A percentile compares a stretch with the other conserved stretches of the same genome.
phyloP scores from a whole-genome alignment of 495 filamentous ascomycete genomes.

The Lasiosphaeria ovina region DNA sequence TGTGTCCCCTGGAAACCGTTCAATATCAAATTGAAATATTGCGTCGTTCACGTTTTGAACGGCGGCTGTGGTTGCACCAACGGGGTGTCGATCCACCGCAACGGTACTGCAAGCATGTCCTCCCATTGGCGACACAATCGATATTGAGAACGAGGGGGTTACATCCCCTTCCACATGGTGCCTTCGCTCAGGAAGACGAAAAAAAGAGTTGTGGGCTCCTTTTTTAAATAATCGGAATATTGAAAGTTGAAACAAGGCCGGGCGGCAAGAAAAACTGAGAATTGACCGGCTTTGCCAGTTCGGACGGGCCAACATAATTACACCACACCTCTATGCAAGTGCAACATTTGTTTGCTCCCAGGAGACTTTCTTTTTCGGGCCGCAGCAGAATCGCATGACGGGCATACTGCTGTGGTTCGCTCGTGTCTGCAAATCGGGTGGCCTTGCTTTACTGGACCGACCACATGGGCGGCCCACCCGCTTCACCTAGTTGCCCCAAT shows the following conservation, averaged over 20 bases:
- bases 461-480: neutral
- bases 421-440: constrained; percentile 15
- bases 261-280: too few species aligned
- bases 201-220: neutral
- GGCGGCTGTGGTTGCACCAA: constrained; percentile 19
- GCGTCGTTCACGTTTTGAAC: neutral
- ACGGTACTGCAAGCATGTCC: constrained; percentile 9
- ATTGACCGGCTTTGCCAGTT: too few species aligned
- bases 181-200: neutral
- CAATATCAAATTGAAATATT: neutral
- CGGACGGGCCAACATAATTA: too few species aligned
- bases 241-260: too few species aligned
- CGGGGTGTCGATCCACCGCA: constrained; percentile 9
- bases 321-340: neutral
- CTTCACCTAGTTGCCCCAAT: neutral
- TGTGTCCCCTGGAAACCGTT: neutral
- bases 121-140: constrained; percentile 7
- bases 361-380: neutral
- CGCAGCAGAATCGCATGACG: constrained; percentile 16
- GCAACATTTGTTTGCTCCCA: neutral
- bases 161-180: neutral
- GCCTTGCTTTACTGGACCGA: neutral
- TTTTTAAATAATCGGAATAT: too few species aligned
- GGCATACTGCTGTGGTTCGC: constrained; percentile 10
- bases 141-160: neutral